Conservation (phyloP, 306 rosid species). For the Cucurbita maxima region DNA sequence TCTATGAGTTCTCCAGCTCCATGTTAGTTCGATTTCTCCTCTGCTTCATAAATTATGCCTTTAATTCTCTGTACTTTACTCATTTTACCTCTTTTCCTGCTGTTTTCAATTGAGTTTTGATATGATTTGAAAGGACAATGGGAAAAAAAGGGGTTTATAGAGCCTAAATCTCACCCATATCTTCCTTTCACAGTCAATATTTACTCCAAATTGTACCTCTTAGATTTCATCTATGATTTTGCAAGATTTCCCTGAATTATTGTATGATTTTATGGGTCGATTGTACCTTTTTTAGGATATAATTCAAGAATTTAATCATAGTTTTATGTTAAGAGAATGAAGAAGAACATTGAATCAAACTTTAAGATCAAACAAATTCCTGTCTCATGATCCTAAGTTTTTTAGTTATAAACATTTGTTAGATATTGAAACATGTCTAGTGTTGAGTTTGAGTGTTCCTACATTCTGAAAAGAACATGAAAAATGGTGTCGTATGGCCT, state of each 20-base stretch:
- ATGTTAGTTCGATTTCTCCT: background rate
- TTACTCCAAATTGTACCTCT: background rate
- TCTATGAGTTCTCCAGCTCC: constrained; percentile 12
- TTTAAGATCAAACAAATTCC: too few relatives aligned
- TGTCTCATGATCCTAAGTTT: too few relatives aligned
- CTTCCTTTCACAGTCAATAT: background rate
- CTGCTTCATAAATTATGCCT: too few relatives aligned
- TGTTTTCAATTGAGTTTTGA: background rate
- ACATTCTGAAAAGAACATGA: too few relatives aligned
- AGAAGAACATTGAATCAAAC: too few relatives aligned
- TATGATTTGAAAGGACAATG: background rate
- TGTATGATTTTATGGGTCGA: background rate
- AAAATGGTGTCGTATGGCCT: too few relatives aligned
- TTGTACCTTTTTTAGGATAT: background rate
- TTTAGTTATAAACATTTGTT: too few relatives aligned
- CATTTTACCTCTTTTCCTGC: too few relatives aligned
- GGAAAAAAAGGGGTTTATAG: background rate
- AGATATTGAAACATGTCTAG: too few relatives aligned
- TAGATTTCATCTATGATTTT: background rate
- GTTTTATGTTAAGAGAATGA: too few relatives aligned
- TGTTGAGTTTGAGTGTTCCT: too few relatives aligned
- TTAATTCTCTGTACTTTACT: too few relatives aligned
- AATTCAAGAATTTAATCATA: background rate
- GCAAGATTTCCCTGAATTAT: background rate
- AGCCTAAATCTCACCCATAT: background rate